These are phyloP conservation scores for Cytospora piceae DNA, from an alignment of 2,329 filamentous ascomycete species.

Conservation along the genomic window DNA sequence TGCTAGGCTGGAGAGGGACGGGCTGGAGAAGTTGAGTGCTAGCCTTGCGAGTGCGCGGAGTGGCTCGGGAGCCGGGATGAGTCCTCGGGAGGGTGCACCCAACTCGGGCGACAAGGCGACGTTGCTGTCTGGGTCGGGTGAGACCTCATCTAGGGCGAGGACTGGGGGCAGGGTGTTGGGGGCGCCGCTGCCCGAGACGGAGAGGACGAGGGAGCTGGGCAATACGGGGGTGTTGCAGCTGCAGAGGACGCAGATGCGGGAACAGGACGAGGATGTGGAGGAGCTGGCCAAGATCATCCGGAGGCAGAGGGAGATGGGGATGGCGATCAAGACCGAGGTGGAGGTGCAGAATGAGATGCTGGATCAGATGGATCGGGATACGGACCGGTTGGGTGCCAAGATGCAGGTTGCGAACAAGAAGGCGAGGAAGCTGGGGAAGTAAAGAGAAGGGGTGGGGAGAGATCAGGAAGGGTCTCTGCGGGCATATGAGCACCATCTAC, in stretches of 20 bases:
- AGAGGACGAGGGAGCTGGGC: conserved; percentile 75
- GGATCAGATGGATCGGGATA: conserved; percentile 67
- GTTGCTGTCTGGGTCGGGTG: conserved; percentile 47
- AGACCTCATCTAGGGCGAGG: conserved; percentile 34
- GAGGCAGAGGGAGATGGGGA: conserved; percentile 76
- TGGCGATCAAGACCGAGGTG: conserved; percentile 75
- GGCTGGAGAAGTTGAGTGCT: conserved; percentile 72
- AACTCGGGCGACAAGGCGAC: conserved; percentile 54
- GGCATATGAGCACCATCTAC: neutral
- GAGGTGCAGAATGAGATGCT: conserved; percentile 73
- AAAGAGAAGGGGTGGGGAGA: neutral
- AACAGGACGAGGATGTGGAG: conserved; percentile 75
- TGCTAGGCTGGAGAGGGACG: conserved; percentile 74
- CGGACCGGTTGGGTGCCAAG: conserved; percentile 68
- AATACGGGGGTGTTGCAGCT: conserved; percentile 75
- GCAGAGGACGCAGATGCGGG: conserved; percentile 72
- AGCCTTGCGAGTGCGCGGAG: conserved; percentile 45
- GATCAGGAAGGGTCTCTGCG: neutral
- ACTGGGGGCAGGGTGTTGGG: conserved; percentile 70
- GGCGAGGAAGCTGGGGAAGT: conserved; percentile 60
- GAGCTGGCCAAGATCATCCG: conserved; percentile 70
- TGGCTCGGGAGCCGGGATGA: conserved; percentile 51
- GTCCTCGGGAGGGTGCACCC: conserved; percentile 54
- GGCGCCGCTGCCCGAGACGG: conserved; percentile 73
- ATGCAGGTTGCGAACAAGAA: conserved; percentile 74